phyloP scores from a whole-genome alignment of 2,329 filamentous ascomycete species.

The Aspergillus pseudonomiae region DNA sequence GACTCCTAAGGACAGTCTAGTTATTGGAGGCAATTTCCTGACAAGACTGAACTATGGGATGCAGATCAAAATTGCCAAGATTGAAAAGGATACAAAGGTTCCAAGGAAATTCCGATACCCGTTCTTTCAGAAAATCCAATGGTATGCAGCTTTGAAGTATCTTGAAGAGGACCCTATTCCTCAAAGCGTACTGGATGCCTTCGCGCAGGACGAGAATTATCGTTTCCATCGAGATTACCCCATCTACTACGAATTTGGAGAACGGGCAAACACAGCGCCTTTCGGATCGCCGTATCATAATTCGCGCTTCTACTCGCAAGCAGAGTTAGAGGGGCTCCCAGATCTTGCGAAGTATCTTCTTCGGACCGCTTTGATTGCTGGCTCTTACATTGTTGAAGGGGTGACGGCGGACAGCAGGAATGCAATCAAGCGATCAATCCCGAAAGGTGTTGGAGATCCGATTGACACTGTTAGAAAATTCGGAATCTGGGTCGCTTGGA shows the following conservation, averaged over 20 bases:
- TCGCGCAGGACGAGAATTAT: constrained; percentile 57
- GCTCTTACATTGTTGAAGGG: constrained; percentile 61
- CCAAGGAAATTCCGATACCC: constrained; percentile 68
- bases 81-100: constrained; percentile 69
- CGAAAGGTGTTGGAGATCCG: constrained; percentile 64
- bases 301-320: constrained; percentile 64
- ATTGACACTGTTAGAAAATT: constrained; percentile 63
- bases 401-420: constrained; percentile 62
- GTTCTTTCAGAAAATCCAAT: constrained; percentile 70
- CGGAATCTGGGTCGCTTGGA: constrained; percentile 69
- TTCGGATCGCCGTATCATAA: constrained; percentile 59
- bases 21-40: constrained; percentile 72
- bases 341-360: constrained; percentile 64
- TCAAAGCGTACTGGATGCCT: constrained; percentile 55
- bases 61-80: constrained; percentile 67
- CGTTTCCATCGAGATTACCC: constrained; percentile 58
- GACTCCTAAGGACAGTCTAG: constrained; percentile 69
- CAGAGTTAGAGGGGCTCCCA: constrained; percentile 62
- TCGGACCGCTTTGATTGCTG: constrained; percentile 64
- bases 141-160: constrained; percentile 68
- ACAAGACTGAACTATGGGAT: constrained; percentile 67
- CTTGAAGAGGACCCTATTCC: constrained; percentile 67
- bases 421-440: constrained; percentile 64
- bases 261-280: constrained; percentile 54
- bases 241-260: constrained; percentile 62